Conservation (phyloP, 192 early-diverging fungal genomes). For the Jimgerdemannia lactiflua region DNA sequence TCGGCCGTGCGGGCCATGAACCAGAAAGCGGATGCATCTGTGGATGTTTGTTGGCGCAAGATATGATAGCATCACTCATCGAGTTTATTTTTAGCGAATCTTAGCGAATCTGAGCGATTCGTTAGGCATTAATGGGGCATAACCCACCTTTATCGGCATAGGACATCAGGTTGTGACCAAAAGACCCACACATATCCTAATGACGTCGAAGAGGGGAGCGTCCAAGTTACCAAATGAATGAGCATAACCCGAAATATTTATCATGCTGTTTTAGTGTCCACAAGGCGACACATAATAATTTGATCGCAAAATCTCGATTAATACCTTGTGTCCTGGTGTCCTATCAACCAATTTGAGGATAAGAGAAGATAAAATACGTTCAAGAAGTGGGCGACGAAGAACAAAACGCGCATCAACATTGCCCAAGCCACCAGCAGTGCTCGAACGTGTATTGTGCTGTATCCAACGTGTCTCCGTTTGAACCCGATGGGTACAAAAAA, state of each 20-base stretch:
- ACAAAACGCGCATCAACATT: not conserved
- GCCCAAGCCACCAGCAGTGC: not conserved
- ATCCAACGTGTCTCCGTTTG: not conserved
- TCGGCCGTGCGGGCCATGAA: constrained; percentile 7
- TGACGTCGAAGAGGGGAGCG: not conserved
- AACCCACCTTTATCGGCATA: constrained; percentile 9
- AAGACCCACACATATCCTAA: constrained; percentile 24
- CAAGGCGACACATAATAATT: too few species aligned
- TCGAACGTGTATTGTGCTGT: too few species aligned
- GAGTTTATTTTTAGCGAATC: not conserved
- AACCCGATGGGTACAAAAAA: not conserved
- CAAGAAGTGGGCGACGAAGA: not conserved
- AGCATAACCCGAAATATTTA: too few species aligned
- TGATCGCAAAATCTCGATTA: not conserved
- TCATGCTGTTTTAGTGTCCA: too few species aligned
- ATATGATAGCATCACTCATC: not conserved
- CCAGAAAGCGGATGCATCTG: constrained; percentile 7
- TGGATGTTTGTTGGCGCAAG: not conserved
- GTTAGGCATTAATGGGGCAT: too few species aligned
- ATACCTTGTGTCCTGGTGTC: constrained; percentile 11
- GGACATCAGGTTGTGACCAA: constrained; percentile 36
- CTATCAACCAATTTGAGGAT: not conserved
- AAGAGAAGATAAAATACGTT: not conserved
- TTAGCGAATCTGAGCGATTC: not conserved
- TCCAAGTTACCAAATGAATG: too few species aligned